These are phyloP conservation scores for Monoraphidium neglectum DNA, from an alignment of 139 green algal species.

Conservation along the genomic window DNA sequence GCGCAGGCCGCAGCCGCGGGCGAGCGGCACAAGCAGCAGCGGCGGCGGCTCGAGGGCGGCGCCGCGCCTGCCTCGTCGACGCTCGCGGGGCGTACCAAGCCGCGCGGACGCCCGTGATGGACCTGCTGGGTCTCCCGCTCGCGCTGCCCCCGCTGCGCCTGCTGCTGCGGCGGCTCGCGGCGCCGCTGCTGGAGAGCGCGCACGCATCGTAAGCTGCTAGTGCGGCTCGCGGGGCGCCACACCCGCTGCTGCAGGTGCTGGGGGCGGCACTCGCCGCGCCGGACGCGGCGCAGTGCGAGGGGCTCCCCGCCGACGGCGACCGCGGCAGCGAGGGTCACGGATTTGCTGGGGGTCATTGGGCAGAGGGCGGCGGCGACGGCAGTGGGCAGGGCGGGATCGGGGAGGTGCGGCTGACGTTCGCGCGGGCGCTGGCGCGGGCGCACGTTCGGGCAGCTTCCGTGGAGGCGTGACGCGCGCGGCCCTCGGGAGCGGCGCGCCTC, in stretches of 20 bases:
- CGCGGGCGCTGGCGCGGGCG: constrained; percentile 30
- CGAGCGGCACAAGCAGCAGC: constrained; percentile 4
- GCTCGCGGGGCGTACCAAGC: constrained; percentile 2
- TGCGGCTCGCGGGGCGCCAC: not conserved
- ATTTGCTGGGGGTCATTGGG: no score
- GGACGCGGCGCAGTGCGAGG: not conserved
- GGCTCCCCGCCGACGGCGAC: not conserved
- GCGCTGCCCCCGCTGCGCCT: constrained; percentile 10
- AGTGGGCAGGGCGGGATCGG: not conserved
- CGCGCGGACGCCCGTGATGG: constrained; percentile 17
- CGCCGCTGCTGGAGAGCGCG: constrained; percentile 17
- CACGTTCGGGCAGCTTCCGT: constrained; percentile 12
- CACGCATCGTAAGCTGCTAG: constrained; percentile 7
- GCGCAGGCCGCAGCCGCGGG: not conserved
- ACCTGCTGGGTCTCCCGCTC: constrained; percentile 33
- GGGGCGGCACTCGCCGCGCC: not conserved
- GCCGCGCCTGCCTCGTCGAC: not conserved
- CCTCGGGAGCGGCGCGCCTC: no score
- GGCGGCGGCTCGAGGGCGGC: constrained; percentile 19
- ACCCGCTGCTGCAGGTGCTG: constrained; percentile 25
- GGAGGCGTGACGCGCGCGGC: no score
- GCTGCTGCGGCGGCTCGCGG: constrained; percentile 16
- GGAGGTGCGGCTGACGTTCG: constrained; percentile 42
- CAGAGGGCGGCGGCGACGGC: constrained; percentile 4
- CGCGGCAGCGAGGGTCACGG: not conserved